phyloP scores from a whole-genome alignment of 1,139 yeast species.

The Zygosaccharomyces pseudobailii region DNA sequence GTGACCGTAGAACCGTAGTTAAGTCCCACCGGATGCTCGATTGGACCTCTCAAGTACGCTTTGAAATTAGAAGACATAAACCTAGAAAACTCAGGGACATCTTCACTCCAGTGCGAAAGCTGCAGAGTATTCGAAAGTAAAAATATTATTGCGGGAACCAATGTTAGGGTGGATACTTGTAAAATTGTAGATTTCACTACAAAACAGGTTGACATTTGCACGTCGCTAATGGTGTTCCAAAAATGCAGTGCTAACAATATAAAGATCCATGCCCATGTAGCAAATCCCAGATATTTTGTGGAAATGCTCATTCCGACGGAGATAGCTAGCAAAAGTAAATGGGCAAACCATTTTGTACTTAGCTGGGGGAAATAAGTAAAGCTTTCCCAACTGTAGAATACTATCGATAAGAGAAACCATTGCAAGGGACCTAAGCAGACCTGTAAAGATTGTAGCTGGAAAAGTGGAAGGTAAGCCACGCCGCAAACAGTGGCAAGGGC shows the following conservation, averaged over 20 bases:
- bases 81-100: conserved; percentile 44
- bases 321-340: conserved; percentile 43
- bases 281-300: conserved; percentile 51
- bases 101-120: conserved; percentile 42
- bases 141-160: conserved; percentile 51
- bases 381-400: conserved; percentile 44
- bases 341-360: conserved; percentile 43
- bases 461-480: conserved; percentile 50
- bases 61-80: conserved; percentile 57
- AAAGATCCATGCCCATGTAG: conserved; percentile 50
- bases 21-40: conserved; percentile 42
- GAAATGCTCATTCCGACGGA: conserved; percentile 51
- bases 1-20: conserved; percentile 64
- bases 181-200: conserved; percentile 36
- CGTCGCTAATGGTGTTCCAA: conserved; percentile 59
- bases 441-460: conserved; percentile 47
- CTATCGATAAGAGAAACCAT: conserved; percentile 43
- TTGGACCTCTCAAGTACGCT: conserved; percentile 40
- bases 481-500: conserved; percentile 45
- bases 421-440: conserved; percentile 50
- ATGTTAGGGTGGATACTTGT: conserved; percentile 38
- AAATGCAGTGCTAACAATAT: conserved; percentile 40
- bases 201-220: conserved; percentile 36
- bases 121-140: conserved; percentile 47
- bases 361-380: conserved; percentile 39